These are phyloP conservation scores for Tuctoria greenei DNA, from an alignment of 176 grass and related monocot species.

Conservation along the genomic window DNA sequence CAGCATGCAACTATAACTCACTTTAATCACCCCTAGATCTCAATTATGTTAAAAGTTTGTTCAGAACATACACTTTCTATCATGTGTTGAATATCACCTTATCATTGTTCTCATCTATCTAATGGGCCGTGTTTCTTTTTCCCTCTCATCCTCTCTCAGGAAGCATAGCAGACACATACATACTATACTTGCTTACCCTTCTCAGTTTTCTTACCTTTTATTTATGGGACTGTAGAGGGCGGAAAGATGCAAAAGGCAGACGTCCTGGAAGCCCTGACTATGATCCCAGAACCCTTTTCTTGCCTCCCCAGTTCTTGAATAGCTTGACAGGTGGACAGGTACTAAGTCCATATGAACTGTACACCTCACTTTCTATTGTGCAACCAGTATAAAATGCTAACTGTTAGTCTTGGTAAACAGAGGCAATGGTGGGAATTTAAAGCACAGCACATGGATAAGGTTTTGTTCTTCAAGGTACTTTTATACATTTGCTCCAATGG, in stretches of 20 bases:
- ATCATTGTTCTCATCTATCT: slow-evolving; percentile 2
- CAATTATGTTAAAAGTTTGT: neutral
- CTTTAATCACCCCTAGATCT: neutral
- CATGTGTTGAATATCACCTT: neutral
- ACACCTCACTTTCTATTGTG: slow-evolving; percentile 5
- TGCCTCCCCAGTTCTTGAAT: slow-evolving; percentile 80
- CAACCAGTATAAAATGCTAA: slow-evolving; percentile 25
- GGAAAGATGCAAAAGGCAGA: slow-evolving; percentile 78
- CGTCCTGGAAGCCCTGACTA: slow-evolving; percentile 55
- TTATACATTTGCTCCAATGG: slow-evolving; percentile 20
- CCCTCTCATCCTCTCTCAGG: neutral
- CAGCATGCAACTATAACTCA: neutral
- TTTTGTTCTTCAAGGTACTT: slow-evolving; percentile 93
- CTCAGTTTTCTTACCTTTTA: slow-evolving; percentile 21
- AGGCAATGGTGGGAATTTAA: slow-evolving; percentile 99
- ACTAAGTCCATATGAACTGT: slow-evolving; percentile 21
- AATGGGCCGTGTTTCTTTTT: neutral
- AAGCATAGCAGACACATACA: slow-evolving; percentile 5
- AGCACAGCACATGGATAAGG: slow-evolving; percentile 96
- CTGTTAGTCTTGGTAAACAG: slow-evolving; percentile 49
- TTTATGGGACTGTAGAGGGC: slow-evolving; percentile 50
- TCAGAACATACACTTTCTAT: neutral
- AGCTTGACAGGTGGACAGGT: slow-evolving; percentile 86
- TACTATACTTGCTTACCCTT: neutral
- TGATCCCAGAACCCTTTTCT: slow-evolving; percentile 75